Evolutionary conservation across 495 filamentous ascomycete genomes (phyloP).

Genomic region (Hypoxylon fuscum): DNA sequence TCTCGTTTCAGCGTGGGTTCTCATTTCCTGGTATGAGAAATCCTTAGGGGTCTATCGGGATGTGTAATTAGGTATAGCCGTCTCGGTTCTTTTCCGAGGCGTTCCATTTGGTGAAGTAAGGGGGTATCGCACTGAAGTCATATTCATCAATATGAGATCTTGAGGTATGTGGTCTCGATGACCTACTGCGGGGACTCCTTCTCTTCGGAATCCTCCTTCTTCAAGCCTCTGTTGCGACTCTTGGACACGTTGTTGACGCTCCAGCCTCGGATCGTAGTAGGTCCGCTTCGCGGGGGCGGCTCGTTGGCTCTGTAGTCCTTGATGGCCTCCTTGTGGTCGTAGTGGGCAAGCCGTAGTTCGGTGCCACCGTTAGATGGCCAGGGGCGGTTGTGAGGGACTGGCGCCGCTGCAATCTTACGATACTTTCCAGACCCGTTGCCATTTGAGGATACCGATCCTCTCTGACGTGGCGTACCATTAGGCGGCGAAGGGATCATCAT

Average conservation of each 20-base stretch:
- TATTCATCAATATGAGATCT: slow-evolving; percentile 28
- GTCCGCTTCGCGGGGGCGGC: slow-evolving; percentile 54
- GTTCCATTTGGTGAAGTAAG: slow-evolving; percentile 42
- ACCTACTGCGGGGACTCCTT: slow-evolving; percentile 46
- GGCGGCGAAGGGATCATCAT: slow-evolving; percentile 36
- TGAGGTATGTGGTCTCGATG: slow-evolving; percentile 13
- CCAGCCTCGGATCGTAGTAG: slow-evolving; percentile 60
- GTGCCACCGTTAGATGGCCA: slow-evolving; percentile 49
- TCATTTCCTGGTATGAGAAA: slow-evolving; percentile 1
- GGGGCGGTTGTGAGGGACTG: slow-evolving; percentile 55
- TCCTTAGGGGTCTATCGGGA: neutral
- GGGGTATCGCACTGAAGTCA: slow-evolving; percentile 37
- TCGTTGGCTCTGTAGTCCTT: slow-evolving; percentile 57
- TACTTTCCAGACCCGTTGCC: slow-evolving; percentile 46
- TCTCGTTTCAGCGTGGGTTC: neutral
- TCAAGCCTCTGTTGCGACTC: slow-evolving; percentile 33
- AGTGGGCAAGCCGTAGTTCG: slow-evolving; percentile 58
- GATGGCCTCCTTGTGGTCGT: slow-evolving; percentile 58
- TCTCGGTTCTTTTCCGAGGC: slow-evolving; percentile 32
- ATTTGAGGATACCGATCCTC: slow-evolving; percentile 41
- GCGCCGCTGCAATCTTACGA: slow-evolving; percentile 59
- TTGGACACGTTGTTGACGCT: slow-evolving; percentile 55
- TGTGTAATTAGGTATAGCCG: neutral
- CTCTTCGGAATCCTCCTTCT: slow-evolving; percentile 44
- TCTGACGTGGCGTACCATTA: slow-evolving; percentile 24